phyloP scores from a whole-genome alignment of 2,329 filamentous ascomycete species.

The Fusarium annulatum region DNA sequence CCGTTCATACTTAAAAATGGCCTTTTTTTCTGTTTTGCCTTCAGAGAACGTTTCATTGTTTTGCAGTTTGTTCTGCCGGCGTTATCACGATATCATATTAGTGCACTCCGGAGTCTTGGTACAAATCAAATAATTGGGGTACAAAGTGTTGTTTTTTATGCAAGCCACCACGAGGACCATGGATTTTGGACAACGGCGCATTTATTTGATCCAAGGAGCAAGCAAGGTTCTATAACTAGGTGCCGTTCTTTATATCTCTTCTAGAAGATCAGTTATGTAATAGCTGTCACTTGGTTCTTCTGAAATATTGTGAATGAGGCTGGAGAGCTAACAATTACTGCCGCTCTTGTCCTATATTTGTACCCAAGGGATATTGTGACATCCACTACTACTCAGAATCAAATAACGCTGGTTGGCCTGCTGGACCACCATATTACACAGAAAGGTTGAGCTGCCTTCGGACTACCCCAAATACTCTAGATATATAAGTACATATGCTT shows the following conservation, averaged over 20 bases:
- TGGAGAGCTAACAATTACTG: constrained; percentile 1
- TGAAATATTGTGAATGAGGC: constrained; percentile 5
- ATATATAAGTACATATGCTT: not conserved
- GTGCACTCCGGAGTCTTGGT: constrained; percentile 39
- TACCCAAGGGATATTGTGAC: not conserved
- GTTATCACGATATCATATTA: constrained; percentile 24
- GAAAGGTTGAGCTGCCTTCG: not conserved
- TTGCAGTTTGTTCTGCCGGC: constrained; percentile 18
- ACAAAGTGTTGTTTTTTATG: constrained; percentile 7
- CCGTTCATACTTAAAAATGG: constrained; percentile 2
- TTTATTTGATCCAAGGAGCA: constrained; percentile 21
- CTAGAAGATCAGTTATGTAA: constrained; percentile 1
- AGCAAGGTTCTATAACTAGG: constrained; percentile 14
- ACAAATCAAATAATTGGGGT: constrained; percentile 28
- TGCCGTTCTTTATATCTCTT: constrained; percentile 8
- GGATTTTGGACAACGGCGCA: constrained; percentile 33
- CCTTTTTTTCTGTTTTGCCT: not conserved
- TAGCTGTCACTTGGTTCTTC: not conserved
- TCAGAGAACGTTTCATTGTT: not conserved
- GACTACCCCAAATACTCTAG: not conserved
- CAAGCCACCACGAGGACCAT: constrained; percentile 16
- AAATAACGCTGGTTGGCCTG: not conserved
- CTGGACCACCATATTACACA: not conserved
- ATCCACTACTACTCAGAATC: not conserved
- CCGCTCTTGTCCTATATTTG: constrained; percentile 1